Base-by-base conservation (phyloP, 805 yeast genomes). In the Priceomyces medius region DNA sequence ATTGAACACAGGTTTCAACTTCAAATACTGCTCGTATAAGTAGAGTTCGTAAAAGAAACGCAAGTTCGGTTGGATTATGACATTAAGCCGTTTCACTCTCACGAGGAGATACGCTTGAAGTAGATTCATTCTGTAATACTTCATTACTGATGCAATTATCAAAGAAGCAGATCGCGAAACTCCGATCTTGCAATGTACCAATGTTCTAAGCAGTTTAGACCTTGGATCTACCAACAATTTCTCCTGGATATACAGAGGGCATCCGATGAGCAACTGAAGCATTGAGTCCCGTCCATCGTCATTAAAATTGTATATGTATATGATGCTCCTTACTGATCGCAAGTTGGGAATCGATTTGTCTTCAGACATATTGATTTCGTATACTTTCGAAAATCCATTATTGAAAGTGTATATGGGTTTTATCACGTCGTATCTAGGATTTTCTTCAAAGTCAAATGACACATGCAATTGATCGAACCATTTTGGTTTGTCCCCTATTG, bases 131-230 rank as follows among this genome's bases (percentile, higher is more conserved):
- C 51, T 49, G 35, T 54, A 54, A 31, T 59, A 54, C 35, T 61
- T 56, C 73, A 68, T 68, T 26, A 66, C 55, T 39, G 62, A 59
- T 2, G 73, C 73, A 34, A 68, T 58, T 4, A 66, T 62, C 33
- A 68, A 58, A 9, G 72, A 58, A 4, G 73, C 74, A n/a, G 71
- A 66, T 26, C 74, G 51, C 4, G 71, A 65, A 13, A 68, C 74
- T 0, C 74, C 74, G 32, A 68, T 68, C 20, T 63, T 57, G 47
- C 74, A 68, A 46, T 68, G 73, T 13, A 64, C 58, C 41, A 68
- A 46, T 1, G 64, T 54, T 31, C 49, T 47, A 6, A 33, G 28
- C 16, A 37, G 16, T 7, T 38, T 38, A 5, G 14, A 17, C 7
- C 41, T 37, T 6, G 61, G 61, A 19, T 51, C 43, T 9, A 50